Evolutionary conservation across 768 basidiomycete genomes (phyloP), one percentile per base, ranked within the genome.

Genomic region (Mycena filopes): DNA sequence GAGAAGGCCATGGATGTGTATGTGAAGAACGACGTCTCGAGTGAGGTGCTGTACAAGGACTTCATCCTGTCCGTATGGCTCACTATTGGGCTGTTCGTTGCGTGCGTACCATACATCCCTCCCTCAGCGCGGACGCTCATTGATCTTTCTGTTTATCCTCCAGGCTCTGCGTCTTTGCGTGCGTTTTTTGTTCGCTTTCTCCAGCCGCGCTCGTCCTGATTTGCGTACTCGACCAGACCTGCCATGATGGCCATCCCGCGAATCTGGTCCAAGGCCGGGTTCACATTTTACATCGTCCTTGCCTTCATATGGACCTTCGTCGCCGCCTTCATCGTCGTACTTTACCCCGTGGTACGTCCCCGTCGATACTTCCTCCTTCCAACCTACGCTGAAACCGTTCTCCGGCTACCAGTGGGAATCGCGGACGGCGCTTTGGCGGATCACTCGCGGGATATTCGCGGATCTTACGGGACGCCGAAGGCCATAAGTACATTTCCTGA

Each of bases 191-290:
- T 28, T 50, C 10, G 7, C 54, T 45, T 31, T 46, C 15, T 23
- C 12, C 11, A n/a, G 18, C 43, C 25, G 51, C 50, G 23, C 23
- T 55, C 16, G n/a, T 38, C 18, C n/a, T n/a, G n/a, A n/a, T 23
- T 47, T 38, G 21, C 42, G 21, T 28, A 13, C 21, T 38, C 33
- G 18, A n/a, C n/a, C 26, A 55, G 58, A 2, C 65, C 65, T 23
- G 45, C 46, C 15, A 41, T 61, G 60, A 66, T 66, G 60, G 65
- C 51, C 3, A 57, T 61, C 4, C 60, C 65, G 5, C 41, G 53
- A 40, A 66, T 66, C n/a, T 66, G 60, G 59, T 60, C 58, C 4
- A 66, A 66, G 36, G 59, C 65, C n/a, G 58, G 58, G 21, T 66
- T 66, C 29, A 66, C 65, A 5, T 61, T 60, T 31, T 61, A 60